Percentiles rank a stretch among this genome's conserved stretches.
Evolutionary conservation across 768 basidiomycete species (phyloP).

Genomic region (Russula sp.): DNA sequence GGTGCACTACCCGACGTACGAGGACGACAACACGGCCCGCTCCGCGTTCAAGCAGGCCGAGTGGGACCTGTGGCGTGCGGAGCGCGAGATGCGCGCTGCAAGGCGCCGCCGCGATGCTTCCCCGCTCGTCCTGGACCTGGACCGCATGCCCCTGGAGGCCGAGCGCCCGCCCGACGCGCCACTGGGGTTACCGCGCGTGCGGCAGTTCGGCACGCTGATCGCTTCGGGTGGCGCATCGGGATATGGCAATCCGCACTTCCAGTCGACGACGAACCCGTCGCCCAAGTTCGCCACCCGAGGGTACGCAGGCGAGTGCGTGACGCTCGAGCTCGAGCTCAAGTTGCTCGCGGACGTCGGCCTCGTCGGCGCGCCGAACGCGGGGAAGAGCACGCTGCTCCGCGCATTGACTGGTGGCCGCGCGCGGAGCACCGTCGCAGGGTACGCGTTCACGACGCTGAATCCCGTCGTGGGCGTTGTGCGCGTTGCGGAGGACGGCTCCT

Average conservation of each 20-base stretch:
- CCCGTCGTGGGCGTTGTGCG: constrained; percentile 90
- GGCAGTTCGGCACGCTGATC: constrained; percentile 56
- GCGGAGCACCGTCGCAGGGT: constrained; percentile 57
- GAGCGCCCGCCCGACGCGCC: constrained; percentile 50
- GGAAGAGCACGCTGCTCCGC: constrained; percentile 85
- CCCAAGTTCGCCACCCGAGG: constrained; percentile 86
- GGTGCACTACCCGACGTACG: constrained; percentile 72
- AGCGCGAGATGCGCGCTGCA: constrained; percentile 50
- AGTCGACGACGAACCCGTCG: constrained; percentile 58
- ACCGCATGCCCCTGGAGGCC: constrained; percentile 38
- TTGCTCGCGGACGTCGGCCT: constrained; percentile 91
- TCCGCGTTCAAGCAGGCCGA: constrained; percentile 72
- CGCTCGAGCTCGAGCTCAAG: constrained; percentile 88
- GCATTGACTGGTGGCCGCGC: constrained; percentile 84
- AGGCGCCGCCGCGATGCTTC: constrained; percentile 37
- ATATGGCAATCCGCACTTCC: constrained; percentile 84
- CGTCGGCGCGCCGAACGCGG: constrained; percentile 94
- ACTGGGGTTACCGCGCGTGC: constrained; percentile 50
- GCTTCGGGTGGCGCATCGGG: constrained; percentile 78
- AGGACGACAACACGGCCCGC: constrained; percentile 55
- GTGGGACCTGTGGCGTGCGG: constrained; percentile 49
- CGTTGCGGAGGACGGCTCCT: constrained; percentile 71
- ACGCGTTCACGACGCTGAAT: constrained; percentile 94
- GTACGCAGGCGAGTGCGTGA: constrained; percentile 65
- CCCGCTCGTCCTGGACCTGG: constrained; percentile 56